These are phyloP conservation scores for Geotrichum fermentans DNA, from an alignment of 1,139 yeast genomes.

Conservation along the genomic window DNA sequence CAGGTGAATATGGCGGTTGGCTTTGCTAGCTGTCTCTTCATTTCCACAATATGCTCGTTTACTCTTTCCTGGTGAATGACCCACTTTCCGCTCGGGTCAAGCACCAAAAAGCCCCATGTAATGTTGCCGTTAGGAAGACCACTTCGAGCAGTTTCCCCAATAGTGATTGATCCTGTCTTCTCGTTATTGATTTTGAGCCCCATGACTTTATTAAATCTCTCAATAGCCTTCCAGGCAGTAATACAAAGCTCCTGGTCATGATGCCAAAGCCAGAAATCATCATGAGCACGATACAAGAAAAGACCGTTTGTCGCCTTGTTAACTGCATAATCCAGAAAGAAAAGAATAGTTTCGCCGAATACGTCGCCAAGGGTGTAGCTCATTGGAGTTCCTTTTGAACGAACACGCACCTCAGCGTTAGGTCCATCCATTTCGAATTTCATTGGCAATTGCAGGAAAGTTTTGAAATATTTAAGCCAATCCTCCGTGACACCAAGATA, in stretches of 20 bases:
- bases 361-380: constrained; percentile 22
- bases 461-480: constrained; percentile 23
- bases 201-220: constrained; percentile 19
- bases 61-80: constrained; percentile 20
- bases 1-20: constrained; percentile 20
- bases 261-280: constrained; percentile 27
- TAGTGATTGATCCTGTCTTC: constrained; percentile 24
- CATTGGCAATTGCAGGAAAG: constrained; percentile 20
- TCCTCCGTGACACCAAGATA: constrained; percentile 22
- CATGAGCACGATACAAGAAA: constrained; percentile 23
- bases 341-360: constrained; percentile 23
- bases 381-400: constrained; percentile 22
- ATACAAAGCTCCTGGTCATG: constrained; percentile 18
- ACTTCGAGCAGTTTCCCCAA: background rate
- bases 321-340: constrained; percentile 22
- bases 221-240: constrained; percentile 23
- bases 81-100: constrained; percentile 17
- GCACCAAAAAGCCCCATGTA: constrained; percentile 22
- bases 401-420: constrained; percentile 6
- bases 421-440: constrained; percentile 13
- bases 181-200: constrained; percentile 24
- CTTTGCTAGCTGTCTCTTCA: constrained; percentile 20
- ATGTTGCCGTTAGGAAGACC: constrained; percentile 21
- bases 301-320: constrained; percentile 20
- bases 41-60: constrained; percentile 21